Percentiles rank a stretch among this genome's conserved stretches.
phyloP scores from a whole-genome alignment of 2,329 filamentous ascomycete species.

The Penicillium sp. region DNA sequence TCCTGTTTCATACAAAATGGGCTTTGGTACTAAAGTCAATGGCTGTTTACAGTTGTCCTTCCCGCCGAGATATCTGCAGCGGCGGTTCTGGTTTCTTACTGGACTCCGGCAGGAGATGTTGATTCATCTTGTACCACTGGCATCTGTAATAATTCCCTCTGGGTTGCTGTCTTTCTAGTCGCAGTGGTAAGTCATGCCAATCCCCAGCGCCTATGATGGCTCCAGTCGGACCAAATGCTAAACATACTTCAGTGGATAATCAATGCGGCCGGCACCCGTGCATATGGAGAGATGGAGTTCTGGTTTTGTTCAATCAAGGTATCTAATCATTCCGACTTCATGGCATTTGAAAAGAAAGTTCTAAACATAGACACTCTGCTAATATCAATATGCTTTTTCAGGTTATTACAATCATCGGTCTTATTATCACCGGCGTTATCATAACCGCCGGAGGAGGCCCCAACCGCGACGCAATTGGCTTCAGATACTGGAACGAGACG shows the following conservation, averaged over 20 bases:
- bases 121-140: slow-evolving; percentile 17
- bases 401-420: slow-evolving; percentile 49
- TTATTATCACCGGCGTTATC: slow-evolving; percentile 51
- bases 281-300: slow-evolving; percentile 54
- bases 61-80: slow-evolving; percentile 60
- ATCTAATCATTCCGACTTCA: too few relatives aligned
- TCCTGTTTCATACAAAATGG: not conserved
- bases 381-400: too few relatives aligned
- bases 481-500: slow-evolving; percentile 49
- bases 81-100: slow-evolving; percentile 61
- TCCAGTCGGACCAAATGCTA: not conserved
- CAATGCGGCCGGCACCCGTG: slow-evolving; percentile 46
- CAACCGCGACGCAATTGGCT: slow-evolving; percentile 47
- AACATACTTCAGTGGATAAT: slow-evolving; percentile 19
- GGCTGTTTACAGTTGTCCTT: slow-evolving; percentile 14
- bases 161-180: slow-evolving; percentile 56
- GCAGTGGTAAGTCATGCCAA: slow-evolving; percentile 42
- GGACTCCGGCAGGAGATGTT: slow-evolving; percentile 45
- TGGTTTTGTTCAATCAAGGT: slow-evolving; percentile 50
- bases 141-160: slow-evolving; percentile 32
- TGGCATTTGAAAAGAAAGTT: too few relatives aligned
- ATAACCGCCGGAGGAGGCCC: slow-evolving; percentile 53
- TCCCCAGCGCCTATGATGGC: too few relatives aligned
- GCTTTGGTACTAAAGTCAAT: not conserved
- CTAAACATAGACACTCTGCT: too few relatives aligned